phyloP scores from a whole-genome alignment of 495 filamentous ascomycete species.

The Physcia stellaris region DNA sequence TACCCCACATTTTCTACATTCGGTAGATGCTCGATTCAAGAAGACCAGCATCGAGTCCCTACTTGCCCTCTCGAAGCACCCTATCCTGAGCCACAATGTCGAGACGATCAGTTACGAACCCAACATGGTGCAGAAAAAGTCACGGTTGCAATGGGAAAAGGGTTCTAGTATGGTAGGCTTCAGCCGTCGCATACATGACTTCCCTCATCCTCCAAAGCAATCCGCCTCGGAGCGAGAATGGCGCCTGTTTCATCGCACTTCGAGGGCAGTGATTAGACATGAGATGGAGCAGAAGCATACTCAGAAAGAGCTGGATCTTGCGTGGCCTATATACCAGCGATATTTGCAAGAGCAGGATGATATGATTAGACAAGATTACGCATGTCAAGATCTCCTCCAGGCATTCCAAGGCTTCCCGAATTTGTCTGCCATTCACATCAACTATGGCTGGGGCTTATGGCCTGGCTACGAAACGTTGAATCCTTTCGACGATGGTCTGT shows the following conservation, averaged over 20 bases:
- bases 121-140: not conserved
- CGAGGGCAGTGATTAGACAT: not conserved
- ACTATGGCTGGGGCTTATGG: constrained; percentile 1
- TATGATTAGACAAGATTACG: not conserved
- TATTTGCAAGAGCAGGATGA: constrained; percentile 1
- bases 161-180: not conserved
- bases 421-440: not conserved
- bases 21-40: not conserved
- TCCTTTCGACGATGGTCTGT: not conserved
- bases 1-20: not conserved
- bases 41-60: constrained; percentile 1
- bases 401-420: constrained; percentile 1
- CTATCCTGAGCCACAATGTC: constrained; percentile 1
- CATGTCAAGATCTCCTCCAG: not conserved
- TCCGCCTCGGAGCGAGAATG: constrained; percentile 4
- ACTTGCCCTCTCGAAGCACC: not conserved
- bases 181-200: too few species aligned
- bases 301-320: not conserved
- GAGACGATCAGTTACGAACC: not conserved
- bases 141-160: not conserved
- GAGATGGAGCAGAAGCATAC: not conserved
- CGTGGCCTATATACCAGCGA: constrained; percentile 3
- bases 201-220: not conserved
- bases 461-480: not conserved
- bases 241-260: not conserved